phyloP scores from a whole-genome alignment of 768 basidiomycete genomes.

The Termitomyces sp. region DNA sequence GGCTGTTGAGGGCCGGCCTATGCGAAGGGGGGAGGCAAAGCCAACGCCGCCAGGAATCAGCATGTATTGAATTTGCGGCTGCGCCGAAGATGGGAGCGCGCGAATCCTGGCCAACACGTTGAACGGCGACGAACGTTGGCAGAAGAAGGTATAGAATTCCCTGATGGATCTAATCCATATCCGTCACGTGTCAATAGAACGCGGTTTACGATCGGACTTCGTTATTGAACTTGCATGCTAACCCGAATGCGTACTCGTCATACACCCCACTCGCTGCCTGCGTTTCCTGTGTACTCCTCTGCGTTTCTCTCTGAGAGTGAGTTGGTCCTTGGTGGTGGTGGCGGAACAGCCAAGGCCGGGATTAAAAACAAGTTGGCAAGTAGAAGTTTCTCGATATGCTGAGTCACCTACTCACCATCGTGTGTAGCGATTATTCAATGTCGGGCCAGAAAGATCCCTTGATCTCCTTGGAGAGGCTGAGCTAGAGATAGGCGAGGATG shows the following conservation, averaged over 20 bases:
- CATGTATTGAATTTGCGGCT: constrained; percentile 8
- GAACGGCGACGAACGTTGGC: constrained; percentile 1
- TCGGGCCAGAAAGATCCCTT: constrained; percentile 52
- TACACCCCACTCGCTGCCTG: constrained; percentile 68
- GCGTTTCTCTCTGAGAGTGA: constrained; percentile 72
- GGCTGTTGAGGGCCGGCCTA: constrained; percentile 7
- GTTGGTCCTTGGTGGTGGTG: constrained; percentile 87
- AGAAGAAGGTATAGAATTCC: neutral
- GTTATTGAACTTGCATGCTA: neutral
- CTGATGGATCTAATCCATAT: neutral
- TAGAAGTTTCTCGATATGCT: constrained; percentile 11
- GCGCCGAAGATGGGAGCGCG: neutral
- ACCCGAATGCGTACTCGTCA: constrained; percentile 75
- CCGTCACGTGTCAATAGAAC: constrained; percentile 16
- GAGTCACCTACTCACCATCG: constrained; percentile 2
- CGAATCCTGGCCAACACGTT: neutral
- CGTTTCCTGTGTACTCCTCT: constrained; percentile 88
- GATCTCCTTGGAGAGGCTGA: constrained; percentile 66
- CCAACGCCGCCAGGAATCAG: constrained; percentile 3
- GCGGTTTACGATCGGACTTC: neutral
- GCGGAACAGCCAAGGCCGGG: constrained; percentile 81
- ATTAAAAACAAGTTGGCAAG: constrained; percentile 93
- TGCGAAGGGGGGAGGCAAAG: neutral
- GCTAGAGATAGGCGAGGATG: constrained; percentile 82
- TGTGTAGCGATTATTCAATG: constrained; percentile 64